phyloP scores from a whole-genome alignment of 164 flowering plant genomes.

The Warburgia ugandensis region DNA sequence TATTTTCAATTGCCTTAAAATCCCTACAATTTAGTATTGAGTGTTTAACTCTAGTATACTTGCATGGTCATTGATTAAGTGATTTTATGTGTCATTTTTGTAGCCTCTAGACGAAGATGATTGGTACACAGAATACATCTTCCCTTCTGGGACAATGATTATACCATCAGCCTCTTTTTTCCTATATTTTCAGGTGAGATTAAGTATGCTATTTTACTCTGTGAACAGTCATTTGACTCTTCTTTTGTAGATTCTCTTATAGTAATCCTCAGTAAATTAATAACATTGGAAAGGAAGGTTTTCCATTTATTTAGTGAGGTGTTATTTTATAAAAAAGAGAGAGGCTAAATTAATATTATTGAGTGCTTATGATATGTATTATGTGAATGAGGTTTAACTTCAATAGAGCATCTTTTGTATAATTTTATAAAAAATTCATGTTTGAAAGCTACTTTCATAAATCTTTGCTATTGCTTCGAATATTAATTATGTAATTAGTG shows the following conservation, averaged over 20 bases:
- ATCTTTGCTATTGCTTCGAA: neutral
- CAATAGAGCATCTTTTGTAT: too few species aligned
- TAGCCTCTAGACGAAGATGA: conserved; percentile 80
- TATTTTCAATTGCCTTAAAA: too few species aligned
- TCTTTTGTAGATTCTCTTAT: neutral
- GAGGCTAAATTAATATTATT: too few species aligned
- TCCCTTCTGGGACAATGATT: conserved; percentile 85
- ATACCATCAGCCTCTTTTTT: conserved; percentile 88
- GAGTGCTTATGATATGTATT: too few species aligned
- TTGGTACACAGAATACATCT: conserved; percentile 87
- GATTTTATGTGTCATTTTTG: too few species aligned
- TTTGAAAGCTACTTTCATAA: neutral
- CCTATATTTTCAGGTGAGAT: conserved; percentile 71
- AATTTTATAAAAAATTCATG: too few species aligned
- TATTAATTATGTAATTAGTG: neutral
- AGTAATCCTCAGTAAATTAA: neutral
- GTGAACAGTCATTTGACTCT: neutral
- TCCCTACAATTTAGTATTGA: too few species aligned
- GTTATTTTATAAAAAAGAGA: too few species aligned
- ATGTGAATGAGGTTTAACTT: too few species aligned
- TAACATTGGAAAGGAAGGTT: neutral
- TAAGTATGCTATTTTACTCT: neutral
- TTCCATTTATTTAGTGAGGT: neutral
- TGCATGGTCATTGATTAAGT: too few species aligned
- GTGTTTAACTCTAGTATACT: too few species aligned